Evolutionary conservation across 2,329 filamentous ascomycete species (phyloP), one percentile per base, ranked within the genome.

Genomic region (Acarospora socialis): DNA sequence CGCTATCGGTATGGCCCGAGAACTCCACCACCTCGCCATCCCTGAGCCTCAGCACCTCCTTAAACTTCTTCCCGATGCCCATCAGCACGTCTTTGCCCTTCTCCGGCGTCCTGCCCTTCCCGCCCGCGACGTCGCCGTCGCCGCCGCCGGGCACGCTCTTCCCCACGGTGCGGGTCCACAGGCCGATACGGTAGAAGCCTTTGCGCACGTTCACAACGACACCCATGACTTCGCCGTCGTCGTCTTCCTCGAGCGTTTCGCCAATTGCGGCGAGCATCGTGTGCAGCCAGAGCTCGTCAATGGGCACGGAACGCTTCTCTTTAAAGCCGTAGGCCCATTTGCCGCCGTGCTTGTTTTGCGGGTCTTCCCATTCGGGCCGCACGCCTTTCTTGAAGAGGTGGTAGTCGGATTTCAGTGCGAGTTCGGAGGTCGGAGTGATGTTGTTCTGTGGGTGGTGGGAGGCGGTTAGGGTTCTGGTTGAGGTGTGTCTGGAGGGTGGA

Each of bases 201-300:
- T 93, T 94, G 59, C 90, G 81, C 37, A 98, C 87, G 60, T 98
- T 98, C 65, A 95, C 86, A 16, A 98, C 90, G 20, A 98, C 92
- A 43, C 90, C 90, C 90, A 95, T 95, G 56, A 98, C 80, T 60
- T 98, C 92, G 47, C 86, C 86, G 52, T 95, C 90, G 15, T 53
- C 39, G 20, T 78, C 77, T 53, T 94, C 86, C 65, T 98, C 90
- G 34, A 98, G 79, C 16, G 87, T 95, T 70, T 98, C 92, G 51
- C 90, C 90, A 46, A 98, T 95, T 34, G 86, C 90, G 19, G 81
- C 76, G 47, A 98, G 78, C 77, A 98, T 93, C 41, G 92, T 81
- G 57, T 95, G 82, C 38, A 98, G 75, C 90, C 90, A 98, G 34
- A 93, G 70, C 37, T 87, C 81, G 55, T 98, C 87, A 56, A 94